phyloP scores from a whole-genome alignment of 1,139 yeast species.

The Magnusiomyces suaveolens region DNA sequence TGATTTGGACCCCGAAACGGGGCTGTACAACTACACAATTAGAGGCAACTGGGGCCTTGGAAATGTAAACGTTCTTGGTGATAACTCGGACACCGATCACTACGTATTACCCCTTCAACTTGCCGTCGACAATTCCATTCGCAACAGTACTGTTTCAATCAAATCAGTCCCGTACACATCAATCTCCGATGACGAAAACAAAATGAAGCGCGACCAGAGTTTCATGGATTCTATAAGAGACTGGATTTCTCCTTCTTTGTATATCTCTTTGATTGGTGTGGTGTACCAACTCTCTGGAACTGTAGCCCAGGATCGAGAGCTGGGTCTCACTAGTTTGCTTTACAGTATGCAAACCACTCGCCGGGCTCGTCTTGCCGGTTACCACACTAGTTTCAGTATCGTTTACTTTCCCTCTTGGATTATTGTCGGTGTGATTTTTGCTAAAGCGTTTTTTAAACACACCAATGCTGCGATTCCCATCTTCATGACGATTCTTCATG shows the following conservation, averaged over 20 bases:
- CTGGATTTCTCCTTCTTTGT: conserved; percentile 32
- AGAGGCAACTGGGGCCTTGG: conserved; percentile 30
- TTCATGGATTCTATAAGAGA: conserved; percentile 26
- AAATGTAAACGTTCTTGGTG: conserved; percentile 22
- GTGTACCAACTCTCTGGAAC: conserved; percentile 32
- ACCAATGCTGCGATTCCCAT: conserved; percentile 27
- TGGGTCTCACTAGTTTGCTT: conserved; percentile 28
- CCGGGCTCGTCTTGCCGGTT: conserved; percentile 24
- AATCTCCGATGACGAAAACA: conserved; percentile 22
- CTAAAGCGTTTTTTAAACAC: conserved; percentile 21
- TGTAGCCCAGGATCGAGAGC: conserved; percentile 30
- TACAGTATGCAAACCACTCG: conserved; percentile 29
- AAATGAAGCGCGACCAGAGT: conserved; percentile 20
- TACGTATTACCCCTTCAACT: conserved; percentile 31
- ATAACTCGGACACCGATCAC: conserved; percentile 26
- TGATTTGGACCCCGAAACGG: conserved; percentile 16
- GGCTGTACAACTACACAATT: conserved; percentile 30
- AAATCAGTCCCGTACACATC: conserved; percentile 29
- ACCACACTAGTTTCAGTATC: conserved; percentile 25
- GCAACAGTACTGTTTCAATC: conserved; percentile 24
- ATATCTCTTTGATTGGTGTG: conserved; percentile 31
- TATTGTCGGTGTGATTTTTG: conserved; percentile 24
- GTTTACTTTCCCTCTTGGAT: conserved; percentile 31
- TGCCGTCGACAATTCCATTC: conserved; percentile 32
- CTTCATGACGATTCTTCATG: conserved; percentile 30